Conservation (phyloP, 140 eudicot genomes). For the Erigeron philadelphicus region DNA sequence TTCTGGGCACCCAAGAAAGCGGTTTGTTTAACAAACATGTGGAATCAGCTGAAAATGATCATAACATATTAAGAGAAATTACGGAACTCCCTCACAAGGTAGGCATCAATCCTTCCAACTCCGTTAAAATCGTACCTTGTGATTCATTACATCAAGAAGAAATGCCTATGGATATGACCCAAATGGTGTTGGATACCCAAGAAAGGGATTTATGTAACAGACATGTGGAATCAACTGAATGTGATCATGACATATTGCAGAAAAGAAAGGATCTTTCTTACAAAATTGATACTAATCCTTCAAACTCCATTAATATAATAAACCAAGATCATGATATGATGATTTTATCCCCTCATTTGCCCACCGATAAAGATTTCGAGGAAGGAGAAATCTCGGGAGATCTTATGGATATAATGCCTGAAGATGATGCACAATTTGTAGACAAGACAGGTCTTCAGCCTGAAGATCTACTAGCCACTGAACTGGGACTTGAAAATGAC, state of each 20-base stretch:
- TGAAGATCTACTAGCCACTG: conserved; percentile 23
- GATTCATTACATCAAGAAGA: conserved; percentile 25
- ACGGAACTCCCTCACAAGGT: too few relatives aligned
- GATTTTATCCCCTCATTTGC: conserved; percentile 21
- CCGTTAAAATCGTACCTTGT: conserved; percentile 8
- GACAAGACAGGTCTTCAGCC: conserved; percentile 22
- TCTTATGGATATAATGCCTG: conserved; percentile 27
- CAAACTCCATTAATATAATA: conserved; percentile 4
- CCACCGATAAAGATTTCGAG: conserved; percentile 42
- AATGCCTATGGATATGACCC: conserved; percentile 16
- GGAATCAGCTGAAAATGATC: conserved; percentile 18
- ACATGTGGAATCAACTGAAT: conserved; percentile 24
- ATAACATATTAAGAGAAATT: too few relatives aligned
- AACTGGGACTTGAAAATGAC: conserved; percentile 17
- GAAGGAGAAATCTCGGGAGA: conserved; percentile 60
- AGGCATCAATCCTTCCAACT: background rate
- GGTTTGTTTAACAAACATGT: conserved; percentile 7
- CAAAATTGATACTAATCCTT: background rate
- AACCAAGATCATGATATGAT: conserved; percentile 16
- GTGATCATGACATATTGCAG: conserved; percentile 15
- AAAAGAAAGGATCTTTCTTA: conserved; percentile 20
- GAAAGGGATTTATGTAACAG: conserved; percentile 17
- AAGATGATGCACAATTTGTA: conserved; percentile 22
- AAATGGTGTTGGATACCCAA: conserved; percentile 22
- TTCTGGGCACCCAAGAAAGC: conserved; percentile 22